Conservation (phyloP, 73 alveolate species). For the Symbiodinium natans region DNA sequence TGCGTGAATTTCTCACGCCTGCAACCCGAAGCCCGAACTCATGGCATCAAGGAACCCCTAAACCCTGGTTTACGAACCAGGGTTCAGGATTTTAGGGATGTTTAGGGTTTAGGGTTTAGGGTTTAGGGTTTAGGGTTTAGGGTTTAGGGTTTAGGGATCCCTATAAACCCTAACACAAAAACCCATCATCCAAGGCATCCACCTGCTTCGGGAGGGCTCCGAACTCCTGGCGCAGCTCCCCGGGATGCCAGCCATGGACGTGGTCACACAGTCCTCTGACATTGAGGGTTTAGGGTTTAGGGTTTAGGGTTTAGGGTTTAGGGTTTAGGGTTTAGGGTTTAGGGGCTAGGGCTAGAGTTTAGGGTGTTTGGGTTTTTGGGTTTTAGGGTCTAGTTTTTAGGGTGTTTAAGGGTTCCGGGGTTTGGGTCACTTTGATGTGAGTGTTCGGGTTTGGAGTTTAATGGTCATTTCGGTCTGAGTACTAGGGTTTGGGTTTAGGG, state of each 20-base stretch:
- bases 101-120: not conserved
- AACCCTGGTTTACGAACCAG: too few species aligned
- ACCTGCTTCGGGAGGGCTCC: not conserved
- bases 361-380: not conserved
- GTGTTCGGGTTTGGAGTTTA: too few species aligned
- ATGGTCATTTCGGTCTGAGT: too few species aligned
- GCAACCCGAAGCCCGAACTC: too few species aligned
- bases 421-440: too few species aligned
- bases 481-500: too few species aligned
- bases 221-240: not conserved
- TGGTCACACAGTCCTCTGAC: not conserved
- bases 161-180: too few species aligned
- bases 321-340: not conserved
- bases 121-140: not conserved
- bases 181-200: too few species aligned
- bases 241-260: not conserved
- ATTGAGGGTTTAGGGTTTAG: not conserved
- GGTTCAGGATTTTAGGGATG: not conserved
- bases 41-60: too few species aligned
- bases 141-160: not conserved
- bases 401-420: not conserved
- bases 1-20: too few species aligned
- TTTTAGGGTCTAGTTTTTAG: not conserved
- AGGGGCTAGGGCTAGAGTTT: not conserved
- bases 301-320: not conserved